Percentiles rank a stretch among this genome's conserved stretches.
These are phyloP conservation scores for Macrolepiota dolichaula DNA, from an alignment of 768 basidiomycete genomes.

Conservation along the genomic window DNA sequence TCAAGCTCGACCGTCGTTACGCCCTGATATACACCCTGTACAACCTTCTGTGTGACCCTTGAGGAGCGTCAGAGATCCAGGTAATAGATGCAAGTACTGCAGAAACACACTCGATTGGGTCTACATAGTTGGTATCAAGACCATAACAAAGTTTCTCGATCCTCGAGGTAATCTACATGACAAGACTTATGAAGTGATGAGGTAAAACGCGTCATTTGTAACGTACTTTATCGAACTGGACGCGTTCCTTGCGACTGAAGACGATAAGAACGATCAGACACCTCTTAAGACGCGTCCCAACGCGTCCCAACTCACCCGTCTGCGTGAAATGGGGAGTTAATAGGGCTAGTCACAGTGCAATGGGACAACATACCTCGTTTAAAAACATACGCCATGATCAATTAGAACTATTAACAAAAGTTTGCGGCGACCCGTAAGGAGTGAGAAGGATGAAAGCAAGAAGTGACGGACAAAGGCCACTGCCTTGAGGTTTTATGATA, in stretches of 20 bases:
- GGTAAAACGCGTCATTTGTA: constrained; percentile 10
- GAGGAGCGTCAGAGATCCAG: background rate
- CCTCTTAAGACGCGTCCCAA: constrained; percentile 29
- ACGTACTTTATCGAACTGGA: constrained; percentile 88
- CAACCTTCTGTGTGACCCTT: constrained; percentile 90
- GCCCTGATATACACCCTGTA: constrained; percentile 89
- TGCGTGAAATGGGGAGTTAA: constrained; percentile 18
- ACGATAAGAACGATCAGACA: constrained; percentile 14
- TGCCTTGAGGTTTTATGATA: constrained; percentile 13
- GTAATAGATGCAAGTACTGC: background rate
- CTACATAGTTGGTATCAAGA: constrained; percentile 86
- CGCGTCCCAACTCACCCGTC: constrained; percentile 48
- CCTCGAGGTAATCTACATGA: constrained; percentile 77
- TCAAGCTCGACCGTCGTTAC: constrained; percentile 98
- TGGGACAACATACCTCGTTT: constrained; percentile 33
- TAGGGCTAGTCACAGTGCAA: background rate
- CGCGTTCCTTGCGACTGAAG: constrained; percentile 79
- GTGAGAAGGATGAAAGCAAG: background rate
- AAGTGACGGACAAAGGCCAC: background rate
- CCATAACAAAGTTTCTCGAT: constrained; percentile 94
- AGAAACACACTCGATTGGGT: constrained; percentile 79
- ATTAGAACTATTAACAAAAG: background rate
- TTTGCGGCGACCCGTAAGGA: background rate
- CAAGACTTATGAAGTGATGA: constrained; percentile 17
- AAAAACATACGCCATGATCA: constrained; percentile 22